Base-by-base conservation (phyloP, 495 filamentous ascomycete species). In the Penicillium fimorum region DNA sequence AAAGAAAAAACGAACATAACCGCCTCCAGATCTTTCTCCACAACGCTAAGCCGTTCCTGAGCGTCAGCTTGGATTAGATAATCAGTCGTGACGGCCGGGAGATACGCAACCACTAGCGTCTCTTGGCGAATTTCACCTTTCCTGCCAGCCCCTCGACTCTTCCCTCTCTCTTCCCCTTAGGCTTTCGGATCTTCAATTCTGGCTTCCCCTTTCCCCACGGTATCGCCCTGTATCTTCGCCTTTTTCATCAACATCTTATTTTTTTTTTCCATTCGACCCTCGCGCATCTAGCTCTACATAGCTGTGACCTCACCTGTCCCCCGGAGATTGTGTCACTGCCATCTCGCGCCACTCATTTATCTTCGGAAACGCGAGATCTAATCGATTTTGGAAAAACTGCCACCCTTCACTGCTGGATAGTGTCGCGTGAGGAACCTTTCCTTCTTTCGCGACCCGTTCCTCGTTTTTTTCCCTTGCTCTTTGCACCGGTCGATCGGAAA, bases 51-150 rank as follows among this genome's bases (percentile, higher is more conserved):
- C 72, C 68, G 52, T 65, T 73, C 62, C 66, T 62, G 70, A 67
- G n/a, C 10, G 60, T 66, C 67, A 69, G 67, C 63, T 63, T 61
- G 63, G 63, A 65, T 62, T 64, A 60, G 66, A 64, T 68, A 62
- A 56, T 66, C 55, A 54, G 48, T 63, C 47, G 65, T 75, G 68
- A 71, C 70, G 69, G 67, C 68, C 64, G 59, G 62, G 64, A 74
- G 70, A 70, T 77, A 63, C 76, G 60, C 72, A 76, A 75, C 76
- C 76, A 77, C 76, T 78, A 78, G 76, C 69, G 72, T 57, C 47
- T 37, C 72, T 78, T 76, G 75, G 72, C 74, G 65, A 64, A 64
- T 65, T 70, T 76, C 70, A 66, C 74, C 69, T 67, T 74, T 75
- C 66, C 65, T 71, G 65, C 68, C 72, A 72, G 73, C 74, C 76